Base-by-base conservation (phyloP, 495 filamentous ascomycete genomes). In the Cetradonia linearis region DNA sequence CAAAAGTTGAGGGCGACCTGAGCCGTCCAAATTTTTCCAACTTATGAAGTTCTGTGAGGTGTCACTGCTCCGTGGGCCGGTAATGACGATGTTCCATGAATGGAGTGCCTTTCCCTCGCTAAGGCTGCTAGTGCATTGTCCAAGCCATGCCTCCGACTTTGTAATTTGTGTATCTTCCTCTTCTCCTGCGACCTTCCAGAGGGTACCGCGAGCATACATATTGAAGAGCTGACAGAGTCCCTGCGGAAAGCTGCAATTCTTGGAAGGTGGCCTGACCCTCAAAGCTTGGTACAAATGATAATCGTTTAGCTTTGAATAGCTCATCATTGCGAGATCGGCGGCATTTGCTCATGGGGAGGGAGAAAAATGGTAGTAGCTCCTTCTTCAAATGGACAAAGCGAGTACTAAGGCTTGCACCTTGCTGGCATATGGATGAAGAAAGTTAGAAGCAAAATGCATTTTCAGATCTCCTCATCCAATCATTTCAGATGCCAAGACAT, bases 321-420 rank as follows among this genome's bases (percentile, higher is more conserved):
- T 46, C 42, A 46, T 46, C 42, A 46, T 46, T 59, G 57, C 57
- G 44, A 50, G 57, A 50, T 50, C 48, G 44, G 46, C 44, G 34
- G 47, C 34, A 31, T 16, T 59, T 34, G 42, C 42, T n/a, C n/a
- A n/a, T n/a, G n/a, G n/a, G n/a, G n/a, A 42, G 38, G 42, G 14
- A 46, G 42, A n/a, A 20, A 46, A 20, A 46, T 3, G 13, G 14
- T 7, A 46, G n/a, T 25, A 11, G 46, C 57, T 61, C 59, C 59
- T 61, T 61, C 59, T 61, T 16, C 40, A 61, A 61, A 7, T 8
- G 33, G 59, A 61, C 6, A 61, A 56, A 50, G 16, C 0, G 49
- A n/a, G 27, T 42, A 42, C 18, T 4, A 42, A 30, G 23, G 25
- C 23, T 23, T 27, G 34, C 54, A n/a, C 23, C 11, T 23, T 23